These are phyloP conservation scores for Globisporangium spiculum DNA, from an alignment of 352 stramenopile species.

Conservation along the genomic window DNA sequence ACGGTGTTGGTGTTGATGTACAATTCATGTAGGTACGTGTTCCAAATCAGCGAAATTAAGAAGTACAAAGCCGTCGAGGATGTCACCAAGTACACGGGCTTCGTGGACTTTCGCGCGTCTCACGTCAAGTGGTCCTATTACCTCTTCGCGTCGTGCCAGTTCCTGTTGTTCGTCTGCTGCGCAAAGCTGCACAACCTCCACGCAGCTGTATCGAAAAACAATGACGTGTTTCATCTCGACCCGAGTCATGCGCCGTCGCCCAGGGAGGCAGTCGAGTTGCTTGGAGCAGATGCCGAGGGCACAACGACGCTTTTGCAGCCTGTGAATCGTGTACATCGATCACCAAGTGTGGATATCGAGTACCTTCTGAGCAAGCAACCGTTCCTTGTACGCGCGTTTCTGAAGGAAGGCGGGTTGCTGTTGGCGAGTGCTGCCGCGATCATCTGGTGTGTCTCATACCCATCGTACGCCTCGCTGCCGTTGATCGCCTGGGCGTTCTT, in stretches of 20 bases:
- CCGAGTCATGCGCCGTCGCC: background rate
- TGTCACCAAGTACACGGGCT: constrained; percentile 55
- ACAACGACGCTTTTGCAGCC: constrained; percentile 17
- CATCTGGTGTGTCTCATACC: constrained; percentile 80
- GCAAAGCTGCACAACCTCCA: constrained; percentile 76
- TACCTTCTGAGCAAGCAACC: constrained; percentile 61
- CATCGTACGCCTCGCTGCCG: constrained; percentile 67
- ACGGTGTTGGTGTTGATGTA: background rate
- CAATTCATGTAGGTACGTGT: constrained; percentile 36
- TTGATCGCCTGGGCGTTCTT: constrained; percentile 68
- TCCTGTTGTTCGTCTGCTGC: constrained; percentile 58
- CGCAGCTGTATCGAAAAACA: constrained; percentile 16
- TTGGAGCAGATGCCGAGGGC: constrained; percentile 3
- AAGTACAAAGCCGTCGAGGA: constrained; percentile 29
- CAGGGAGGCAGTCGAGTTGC: constrained; percentile 13
- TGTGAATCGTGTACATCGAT: constrained; percentile 20
- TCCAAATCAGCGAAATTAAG: constrained; percentile 42
- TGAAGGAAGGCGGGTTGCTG: constrained; percentile 63
- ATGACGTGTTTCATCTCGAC: constrained; percentile 11
- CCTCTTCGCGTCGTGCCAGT: constrained; percentile 52
- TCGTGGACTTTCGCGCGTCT: constrained; percentile 45
- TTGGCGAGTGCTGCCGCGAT: constrained; percentile 65
- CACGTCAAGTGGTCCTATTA: constrained; percentile 63
- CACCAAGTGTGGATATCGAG: constrained; percentile 34
- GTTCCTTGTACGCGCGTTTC: constrained; percentile 60